phyloP scores from a whole-genome alignment of 257 asterid genomes.

The Knoxia roxburghii region DNA sequence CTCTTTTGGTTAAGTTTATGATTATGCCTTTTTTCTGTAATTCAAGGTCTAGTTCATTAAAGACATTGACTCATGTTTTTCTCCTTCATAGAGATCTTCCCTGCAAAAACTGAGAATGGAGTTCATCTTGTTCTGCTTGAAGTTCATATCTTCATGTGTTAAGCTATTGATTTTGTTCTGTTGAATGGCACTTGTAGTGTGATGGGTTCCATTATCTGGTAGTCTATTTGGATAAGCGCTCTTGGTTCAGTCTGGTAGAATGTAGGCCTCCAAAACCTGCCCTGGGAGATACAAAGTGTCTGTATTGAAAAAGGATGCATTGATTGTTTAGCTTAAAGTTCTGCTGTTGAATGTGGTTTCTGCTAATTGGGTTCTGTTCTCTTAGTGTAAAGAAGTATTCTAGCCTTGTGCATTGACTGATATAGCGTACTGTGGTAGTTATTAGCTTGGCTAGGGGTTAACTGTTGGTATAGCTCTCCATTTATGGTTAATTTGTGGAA shows the following conservation, averaged over 20 bases:
- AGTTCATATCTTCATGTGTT: not conserved
- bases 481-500: not conserved
- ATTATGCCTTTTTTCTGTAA: not conserved
- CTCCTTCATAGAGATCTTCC: not conserved
- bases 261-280: too few species aligned
- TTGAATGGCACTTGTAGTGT: not conserved
- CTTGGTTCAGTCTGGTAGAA: too few species aligned
- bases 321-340: not conserved
- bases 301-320: not conserved
- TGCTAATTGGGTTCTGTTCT: not conserved
- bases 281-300: too few species aligned
- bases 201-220: not conserved
- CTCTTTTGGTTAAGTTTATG: not conserved
- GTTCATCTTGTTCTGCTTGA: not conserved
- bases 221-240: too few species aligned
- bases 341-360: not conserved
- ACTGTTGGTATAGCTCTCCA: not conserved
- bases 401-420: not conserved
- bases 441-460: not conserved
- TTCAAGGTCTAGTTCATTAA: not conserved
- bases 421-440: not conserved
- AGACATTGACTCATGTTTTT: not conserved
- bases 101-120: not conserved
- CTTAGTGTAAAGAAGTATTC: too few species aligned
- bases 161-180: not conserved